Evolutionary conservation across 2,329 filamentous ascomycete species (phyloP).

Genomic region (Aureobasidium sp.): DNA sequence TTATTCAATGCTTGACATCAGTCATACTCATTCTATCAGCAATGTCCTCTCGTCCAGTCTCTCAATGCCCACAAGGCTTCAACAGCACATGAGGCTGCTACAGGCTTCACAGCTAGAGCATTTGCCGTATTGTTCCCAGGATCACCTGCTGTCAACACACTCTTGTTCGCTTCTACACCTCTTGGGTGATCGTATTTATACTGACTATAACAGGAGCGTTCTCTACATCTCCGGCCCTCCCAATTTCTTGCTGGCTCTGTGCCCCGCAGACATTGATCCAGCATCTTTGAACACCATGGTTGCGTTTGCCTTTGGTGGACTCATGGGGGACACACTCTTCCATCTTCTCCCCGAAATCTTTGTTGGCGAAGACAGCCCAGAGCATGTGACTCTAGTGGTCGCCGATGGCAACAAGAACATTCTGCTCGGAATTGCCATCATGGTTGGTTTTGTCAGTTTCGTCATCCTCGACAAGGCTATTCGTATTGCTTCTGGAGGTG

Average conservation of each 20-base stretch:
- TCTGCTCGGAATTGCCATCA: constrained; percentile 78
- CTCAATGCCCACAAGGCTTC: constrained; percentile 69
- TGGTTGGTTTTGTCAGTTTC: constrained; percentile 92
- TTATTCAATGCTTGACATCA: too few relatives aligned
- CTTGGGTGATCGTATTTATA: rapidly evolving
- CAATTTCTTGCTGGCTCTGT: constrained; percentile 88
- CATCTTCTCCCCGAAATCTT: constrained; percentile 97
- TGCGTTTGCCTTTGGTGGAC: constrained; percentile 87
- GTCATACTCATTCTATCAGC: constrained; percentile 41
- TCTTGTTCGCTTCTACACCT: constrained; percentile 42
- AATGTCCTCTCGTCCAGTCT: constrained; percentile 70
- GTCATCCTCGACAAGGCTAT: constrained; percentile 96
- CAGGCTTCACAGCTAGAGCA: constrained; percentile 57
- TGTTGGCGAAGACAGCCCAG: constrained; percentile 66
- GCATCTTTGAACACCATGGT: constrained; percentile 92
- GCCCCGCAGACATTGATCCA: constrained; percentile 90
- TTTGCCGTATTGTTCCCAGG: constrained; percentile 83
- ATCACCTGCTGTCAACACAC: constrained; percentile 79
- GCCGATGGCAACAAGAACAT: constrained; percentile 94
- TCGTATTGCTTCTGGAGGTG: constrained; percentile 82
- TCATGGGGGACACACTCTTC: constrained; percentile 91
- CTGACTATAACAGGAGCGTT: constrained; percentile 26
- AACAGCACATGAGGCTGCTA: constrained; percentile 52
- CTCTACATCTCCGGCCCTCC: constrained; percentile 96
- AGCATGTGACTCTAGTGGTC: constrained; percentile 73